phyloP scores from a whole-genome alignment of 495 filamentous ascomycete genomes.

The Annulohypoxylon nitens region DNA sequence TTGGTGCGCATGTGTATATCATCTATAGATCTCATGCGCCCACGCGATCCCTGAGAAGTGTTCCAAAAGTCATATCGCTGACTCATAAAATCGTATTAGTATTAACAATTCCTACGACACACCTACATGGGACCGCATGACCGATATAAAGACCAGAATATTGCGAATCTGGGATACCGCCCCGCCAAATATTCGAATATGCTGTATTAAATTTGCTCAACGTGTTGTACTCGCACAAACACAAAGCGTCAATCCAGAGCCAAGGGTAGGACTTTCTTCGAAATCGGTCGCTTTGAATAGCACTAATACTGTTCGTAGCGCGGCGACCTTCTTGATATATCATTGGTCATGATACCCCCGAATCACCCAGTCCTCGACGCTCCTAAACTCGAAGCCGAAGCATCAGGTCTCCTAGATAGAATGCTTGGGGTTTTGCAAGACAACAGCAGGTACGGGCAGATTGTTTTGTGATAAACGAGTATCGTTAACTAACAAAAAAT shows the following conservation, averaged over 20 bases:
- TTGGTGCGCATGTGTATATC: slow-evolving; percentile 42
- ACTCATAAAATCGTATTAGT: slow-evolving; percentile 63
- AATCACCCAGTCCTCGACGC: slow-evolving; percentile 83
- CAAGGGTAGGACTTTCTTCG: slow-evolving; percentile 71
- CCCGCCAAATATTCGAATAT: slow-evolving; percentile 80
- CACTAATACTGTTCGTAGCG: slow-evolving; percentile 66
- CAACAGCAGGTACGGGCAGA: slow-evolving; percentile 73
- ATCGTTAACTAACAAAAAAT: slow-evolving; percentile 22
- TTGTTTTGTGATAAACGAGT: slow-evolving; percentile 3
- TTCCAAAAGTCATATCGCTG: slow-evolving; percentile 48
- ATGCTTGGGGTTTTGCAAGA: slow-evolving; percentile 90
- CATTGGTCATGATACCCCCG: slow-evolving; percentile 83
- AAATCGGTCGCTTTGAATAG: slow-evolving; percentile 23
- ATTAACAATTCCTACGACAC: slow-evolving; percentile 83
- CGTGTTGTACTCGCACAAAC: slow-evolving; percentile 93
- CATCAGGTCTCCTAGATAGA: slow-evolving; percentile 88
- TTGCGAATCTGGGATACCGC: slow-evolving; percentile 89
- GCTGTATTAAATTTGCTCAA: slow-evolving; percentile 97
- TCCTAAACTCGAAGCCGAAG: slow-evolving; percentile 88
- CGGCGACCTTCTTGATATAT: slow-evolving; percentile 88
- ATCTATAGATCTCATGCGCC: slow-evolving; percentile 40
- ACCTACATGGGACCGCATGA: slow-evolving; percentile 88
- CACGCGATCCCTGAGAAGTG: slow-evolving; percentile 33
- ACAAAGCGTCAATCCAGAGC: slow-evolving; percentile 82
- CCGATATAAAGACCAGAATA: slow-evolving; percentile 88